These are phyloP conservation scores for Diaporthe eres DNA, from an alignment of 2,329 filamentous ascomycete species.

Conservation along the genomic window DNA sequence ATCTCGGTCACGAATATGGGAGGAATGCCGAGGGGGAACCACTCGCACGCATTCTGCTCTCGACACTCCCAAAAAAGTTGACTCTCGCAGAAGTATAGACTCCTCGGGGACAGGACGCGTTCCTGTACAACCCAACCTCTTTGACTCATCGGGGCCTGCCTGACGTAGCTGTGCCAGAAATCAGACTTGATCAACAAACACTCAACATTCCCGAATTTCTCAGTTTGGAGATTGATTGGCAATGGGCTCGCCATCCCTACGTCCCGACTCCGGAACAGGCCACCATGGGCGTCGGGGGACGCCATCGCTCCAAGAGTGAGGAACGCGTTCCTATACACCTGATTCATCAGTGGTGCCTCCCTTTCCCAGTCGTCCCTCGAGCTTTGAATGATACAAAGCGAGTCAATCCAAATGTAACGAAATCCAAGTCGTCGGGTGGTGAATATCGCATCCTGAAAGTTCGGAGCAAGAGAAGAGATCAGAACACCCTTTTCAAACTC, in stretches of 20 bases:
- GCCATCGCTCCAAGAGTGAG: slow-evolving; percentile 32
- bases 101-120: slow-evolving; percentile 32
- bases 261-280: slow-evolving; percentile 29
- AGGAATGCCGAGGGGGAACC: slow-evolving; percentile 12
- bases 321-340: slow-evolving; percentile 45
- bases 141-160: slow-evolving; percentile 13
- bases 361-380: slow-evolving; percentile 42
- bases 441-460: slow-evolving; percentile 43
- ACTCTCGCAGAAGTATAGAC: slow-evolving; percentile 26
- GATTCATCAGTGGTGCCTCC: slow-evolving; percentile 48
- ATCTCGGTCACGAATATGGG: background rate
- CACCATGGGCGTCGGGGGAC: slow-evolving; percentile 21
- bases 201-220: background rate
- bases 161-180: slow-evolving; percentile 34
- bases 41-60: slow-evolving; percentile 35
- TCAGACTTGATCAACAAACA: slow-evolving; percentile 31
- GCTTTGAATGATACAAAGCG: slow-evolving; percentile 46
- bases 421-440: slow-evolving; percentile 40
- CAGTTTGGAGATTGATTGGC: background rate
- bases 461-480: slow-evolving; percentile 16
- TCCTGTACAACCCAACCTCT: slow-evolving; percentile 40
- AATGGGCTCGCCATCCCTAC: background rate
- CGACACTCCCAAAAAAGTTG: slow-evolving; percentile 40
- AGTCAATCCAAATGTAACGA: slow-evolving; percentile 48
- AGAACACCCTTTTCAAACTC: background rate